Base-by-base conservation (phyloP, 345 rosid genomes). In the Eucalyptus albens region DNA sequence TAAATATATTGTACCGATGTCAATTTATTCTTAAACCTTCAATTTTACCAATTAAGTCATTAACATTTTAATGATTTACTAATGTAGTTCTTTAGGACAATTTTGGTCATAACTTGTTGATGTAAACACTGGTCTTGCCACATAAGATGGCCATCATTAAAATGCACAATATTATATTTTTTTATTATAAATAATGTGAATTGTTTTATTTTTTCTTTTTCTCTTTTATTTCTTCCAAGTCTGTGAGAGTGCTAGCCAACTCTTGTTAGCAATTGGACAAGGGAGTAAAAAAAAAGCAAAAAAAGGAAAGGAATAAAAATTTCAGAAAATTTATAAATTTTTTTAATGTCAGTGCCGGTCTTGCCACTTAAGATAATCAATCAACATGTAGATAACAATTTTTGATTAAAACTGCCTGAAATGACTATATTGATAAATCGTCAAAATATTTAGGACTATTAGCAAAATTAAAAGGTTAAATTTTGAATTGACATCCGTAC, bases 341-440 rank as follows among this genome's bases (percentile, higher is more conserved):
- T 22, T 11, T 56, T 21, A 22, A 9, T 10, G 6, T 22, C 1
- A 8, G 2, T 4, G 1, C 12, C 1, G 6, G 6, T 24, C 13
- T 2, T 56, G 12, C 6, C 27, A 56, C 13, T 22, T 56, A 56
- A 0, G 62, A 56, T 10, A 56, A 22, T 24, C 6, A 10, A 56
- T 56, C 62, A 56, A 56, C 13, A 56, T 24, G 62, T 1, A 56
- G 0, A 56, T 22, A 56, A 56, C 13, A 24, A 10, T 24, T 56
- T 56, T 56, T 24, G 1, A 24, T 10, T 56, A 56, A 56, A 56
- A 56, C 0, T 11, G 29, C 13, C 13, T 0, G 1, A 56, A 56
- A 56, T 0, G 29, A 56, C 62, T 24, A 56, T 4, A 56, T 4
- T 22, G 3, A 10, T 1, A 10, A 24, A 56, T 56, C 0, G 1